Evolutionary conservation across 768 basidiomycete species (phyloP).

Genomic region (Amanita subjunquillea): DNA sequence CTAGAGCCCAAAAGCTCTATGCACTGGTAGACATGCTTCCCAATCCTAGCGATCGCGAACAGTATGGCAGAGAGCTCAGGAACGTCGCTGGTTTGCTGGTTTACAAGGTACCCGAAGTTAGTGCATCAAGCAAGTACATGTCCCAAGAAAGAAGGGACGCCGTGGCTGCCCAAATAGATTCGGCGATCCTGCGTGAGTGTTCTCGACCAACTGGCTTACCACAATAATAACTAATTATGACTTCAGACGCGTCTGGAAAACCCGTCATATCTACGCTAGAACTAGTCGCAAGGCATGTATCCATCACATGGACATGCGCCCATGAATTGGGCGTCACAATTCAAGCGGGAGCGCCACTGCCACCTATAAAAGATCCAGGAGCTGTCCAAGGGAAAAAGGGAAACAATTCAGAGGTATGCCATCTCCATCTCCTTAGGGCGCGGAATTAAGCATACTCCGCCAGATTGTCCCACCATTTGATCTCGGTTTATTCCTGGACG

Average conservation of each 20-base stretch:
- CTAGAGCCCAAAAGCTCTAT: constrained; percentile 58
- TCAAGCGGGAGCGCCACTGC: constrained; percentile 37
- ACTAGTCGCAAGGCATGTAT: constrained; percentile 53
- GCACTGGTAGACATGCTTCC: constrained; percentile 47
- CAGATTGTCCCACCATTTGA: constrained; percentile 45
- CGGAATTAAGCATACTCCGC: background rate
- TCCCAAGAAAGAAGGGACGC: constrained; percentile 67
- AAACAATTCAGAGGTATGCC: constrained; percentile 6
- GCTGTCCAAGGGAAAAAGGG: constrained; percentile 11
- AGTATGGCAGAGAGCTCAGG: constrained; percentile 60
- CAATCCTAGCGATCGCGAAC: constrained; percentile 41
- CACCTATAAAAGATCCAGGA: constrained; percentile 20
- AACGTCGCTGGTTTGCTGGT: constrained; percentile 73
- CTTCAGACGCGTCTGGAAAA: background rate
- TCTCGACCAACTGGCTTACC: background rate
- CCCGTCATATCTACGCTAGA: constrained; percentile 46
- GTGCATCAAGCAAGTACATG: constrained; percentile 68
- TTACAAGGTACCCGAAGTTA: constrained; percentile 73
- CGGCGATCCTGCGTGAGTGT: constrained; percentile 71
- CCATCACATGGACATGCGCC: constrained; percentile 48
- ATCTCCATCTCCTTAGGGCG: background rate
- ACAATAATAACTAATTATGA: background rate
- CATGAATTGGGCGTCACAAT: constrained; percentile 38
- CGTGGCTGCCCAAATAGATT: constrained; percentile 82
- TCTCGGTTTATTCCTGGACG: constrained; percentile 40